A percentile compares a stretch with the other conserved stretches of the same genome.
Evolutionary conservation across 495 filamentous ascomycete species (phyloP).

Genomic region (Astrocystis sublimbata): DNA sequence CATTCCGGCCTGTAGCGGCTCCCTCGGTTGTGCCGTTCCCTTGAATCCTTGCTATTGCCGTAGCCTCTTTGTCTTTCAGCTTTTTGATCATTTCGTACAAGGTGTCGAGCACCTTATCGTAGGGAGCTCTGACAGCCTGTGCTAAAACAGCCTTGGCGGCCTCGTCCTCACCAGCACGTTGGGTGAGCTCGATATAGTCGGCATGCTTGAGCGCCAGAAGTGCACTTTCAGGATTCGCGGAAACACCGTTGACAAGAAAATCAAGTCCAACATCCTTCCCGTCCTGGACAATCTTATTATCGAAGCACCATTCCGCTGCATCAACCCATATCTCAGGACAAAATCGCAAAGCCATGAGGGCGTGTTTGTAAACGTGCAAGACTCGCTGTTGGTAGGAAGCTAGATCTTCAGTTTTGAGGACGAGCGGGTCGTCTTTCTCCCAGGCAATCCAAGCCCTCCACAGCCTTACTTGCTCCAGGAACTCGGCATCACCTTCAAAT

Average conservation of each 20-base stretch:
- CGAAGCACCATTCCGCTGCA: slow-evolving; percentile 88
- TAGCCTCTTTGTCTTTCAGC: slow-evolving; percentile 68
- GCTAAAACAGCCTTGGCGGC: slow-evolving; percentile 68
- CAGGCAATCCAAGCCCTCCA: slow-evolving; percentile 94
- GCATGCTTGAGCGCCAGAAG: slow-evolving; percentile 85
- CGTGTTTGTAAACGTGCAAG: slow-evolving; percentile 89
- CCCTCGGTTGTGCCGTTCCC: slow-evolving; percentile 49
- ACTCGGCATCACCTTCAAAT: slow-evolving; percentile 85
- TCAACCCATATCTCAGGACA: slow-evolving; percentile 96
- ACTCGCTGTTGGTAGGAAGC: slow-evolving; percentile 72
- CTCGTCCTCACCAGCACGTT: slow-evolving; percentile 68
- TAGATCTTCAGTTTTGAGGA: slow-evolving; percentile 76
- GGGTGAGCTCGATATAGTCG: slow-evolving; percentile 77
- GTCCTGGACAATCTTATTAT: slow-evolving; percentile 62
- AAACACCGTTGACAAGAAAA: slow-evolving; percentile 77
- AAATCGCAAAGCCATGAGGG: slow-evolving; percentile 89
- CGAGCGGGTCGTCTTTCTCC: slow-evolving; percentile 90
- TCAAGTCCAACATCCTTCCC: slow-evolving; percentile 62
- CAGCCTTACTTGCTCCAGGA: slow-evolving; percentile 77
- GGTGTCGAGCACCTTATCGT: slow-evolving; percentile 77
- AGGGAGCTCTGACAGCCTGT: slow-evolving; percentile 74
- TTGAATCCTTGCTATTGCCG: slow-evolving; percentile 71
- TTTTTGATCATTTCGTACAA: slow-evolving; percentile 79
- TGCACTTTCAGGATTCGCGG: slow-evolving; percentile 91
- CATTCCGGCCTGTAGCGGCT: slow-evolving; percentile 48